These are phyloP conservation scores for Diaporthe sp. DNA, from an alignment of 2,329 filamentous ascomycete genomes.

Conservation along the genomic window DNA sequence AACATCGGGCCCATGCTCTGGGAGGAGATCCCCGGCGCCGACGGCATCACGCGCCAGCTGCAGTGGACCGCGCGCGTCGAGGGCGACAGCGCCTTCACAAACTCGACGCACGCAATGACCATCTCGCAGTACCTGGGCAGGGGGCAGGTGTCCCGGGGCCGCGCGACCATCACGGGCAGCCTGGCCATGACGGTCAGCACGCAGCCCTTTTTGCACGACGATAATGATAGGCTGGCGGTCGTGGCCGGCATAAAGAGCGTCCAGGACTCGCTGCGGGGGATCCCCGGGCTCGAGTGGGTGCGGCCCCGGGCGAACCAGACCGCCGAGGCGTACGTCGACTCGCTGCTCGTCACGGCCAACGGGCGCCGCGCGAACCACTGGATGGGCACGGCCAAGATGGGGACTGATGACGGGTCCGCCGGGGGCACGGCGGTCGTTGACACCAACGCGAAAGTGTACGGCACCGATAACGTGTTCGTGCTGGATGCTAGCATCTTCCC, in stretches of 20 bases:
- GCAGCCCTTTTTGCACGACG: slow-evolving; percentile 70
- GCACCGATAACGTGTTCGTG: slow-evolving; percentile 42
- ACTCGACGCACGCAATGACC: slow-evolving; percentile 58
- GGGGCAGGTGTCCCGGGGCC: slow-evolving; percentile 72
- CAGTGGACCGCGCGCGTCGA: slow-evolving; percentile 73
- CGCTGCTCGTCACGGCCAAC: slow-evolving; percentile 43
- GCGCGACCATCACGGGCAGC: slow-evolving; percentile 70
- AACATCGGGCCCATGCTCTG: slow-evolving; percentile 74
- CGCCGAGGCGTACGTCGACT: slow-evolving; percentile 69
- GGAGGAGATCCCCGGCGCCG: slow-evolving; percentile 69
- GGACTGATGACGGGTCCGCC: slow-evolving; percentile 33
- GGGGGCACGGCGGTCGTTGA: slow-evolving; percentile 40
- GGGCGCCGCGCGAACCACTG: slow-evolving; percentile 40
- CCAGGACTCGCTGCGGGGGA: slow-evolving; percentile 65
- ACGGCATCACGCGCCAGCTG: slow-evolving; percentile 73
- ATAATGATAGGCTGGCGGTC: slow-evolving; percentile 72
- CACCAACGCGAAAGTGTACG: slow-evolving; percentile 39
- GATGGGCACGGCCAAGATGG: slow-evolving; percentile 42
- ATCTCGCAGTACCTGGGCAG: slow-evolving; percentile 75
- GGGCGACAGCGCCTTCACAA: slow-evolving; percentile 46
- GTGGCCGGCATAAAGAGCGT: slow-evolving; percentile 74
- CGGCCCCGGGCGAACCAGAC: slow-evolving; percentile 66
- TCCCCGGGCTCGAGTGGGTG: slow-evolving; percentile 69
- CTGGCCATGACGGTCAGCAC: slow-evolving; percentile 71
- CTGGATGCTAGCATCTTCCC: slow-evolving; percentile 41